phyloP scores from a whole-genome alignment of 2,329 filamentous ascomycete genomes.

The Trichoderma sp. region DNA sequence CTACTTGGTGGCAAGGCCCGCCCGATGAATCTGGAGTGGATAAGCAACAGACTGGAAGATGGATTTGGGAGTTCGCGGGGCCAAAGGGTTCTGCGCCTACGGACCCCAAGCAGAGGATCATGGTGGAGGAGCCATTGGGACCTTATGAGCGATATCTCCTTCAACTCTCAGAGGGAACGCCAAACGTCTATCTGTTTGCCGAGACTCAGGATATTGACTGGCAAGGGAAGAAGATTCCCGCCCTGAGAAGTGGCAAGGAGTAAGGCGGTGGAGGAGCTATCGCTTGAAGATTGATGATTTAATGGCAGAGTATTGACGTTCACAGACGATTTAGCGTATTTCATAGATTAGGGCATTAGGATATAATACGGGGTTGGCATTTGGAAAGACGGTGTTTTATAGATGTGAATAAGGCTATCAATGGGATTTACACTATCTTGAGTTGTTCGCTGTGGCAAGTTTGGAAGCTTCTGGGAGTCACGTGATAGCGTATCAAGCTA shows the following conservation, averaged over 20 bases:
- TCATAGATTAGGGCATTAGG: background rate
- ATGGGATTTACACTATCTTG: background rate
- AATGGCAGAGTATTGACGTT: no score
- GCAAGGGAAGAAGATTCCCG: conserved; percentile 13
- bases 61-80: conserved; percentile 55
- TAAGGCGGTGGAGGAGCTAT: background rate
- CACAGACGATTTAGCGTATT: background rate
- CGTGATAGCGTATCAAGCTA: conserved; percentile 8
- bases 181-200: conserved; percentile 45
- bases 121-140: conserved; percentile 54
- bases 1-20: conserved; percentile 32
- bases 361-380: background rate
- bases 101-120: conserved; percentile 37
- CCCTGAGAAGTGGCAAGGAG: background rate
- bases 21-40: conserved; percentile 25
- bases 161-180: conserved; percentile 41
- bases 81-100: conserved; percentile 40
- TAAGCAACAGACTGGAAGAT: conserved; percentile 36
- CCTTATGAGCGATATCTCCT: conserved; percentile 52
- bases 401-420: background rate
- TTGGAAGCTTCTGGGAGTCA: background rate
- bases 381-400: background rate
- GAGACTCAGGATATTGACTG: conserved; percentile 20
- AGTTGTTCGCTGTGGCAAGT: background rate
- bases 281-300: background rate